Evolutionary conservation across 2,329 filamentous ascomycete genomes (phyloP).

Genomic region (Sporothrix globosa): DNA sequence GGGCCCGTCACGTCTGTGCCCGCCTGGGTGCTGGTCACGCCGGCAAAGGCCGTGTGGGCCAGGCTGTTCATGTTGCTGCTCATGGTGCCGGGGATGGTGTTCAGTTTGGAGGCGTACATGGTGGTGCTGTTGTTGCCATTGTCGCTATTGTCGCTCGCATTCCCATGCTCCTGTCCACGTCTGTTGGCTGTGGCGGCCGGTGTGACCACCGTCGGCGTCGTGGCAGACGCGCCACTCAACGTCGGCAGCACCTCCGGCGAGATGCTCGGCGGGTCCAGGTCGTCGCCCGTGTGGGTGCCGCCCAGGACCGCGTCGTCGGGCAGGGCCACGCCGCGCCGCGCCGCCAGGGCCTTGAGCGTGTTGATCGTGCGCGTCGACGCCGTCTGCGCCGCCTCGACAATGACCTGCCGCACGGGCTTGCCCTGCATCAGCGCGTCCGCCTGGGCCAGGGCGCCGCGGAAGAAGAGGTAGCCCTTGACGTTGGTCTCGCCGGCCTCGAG

Average conservation of each 20-base stretch:
- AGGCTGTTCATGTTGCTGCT: not conserved
- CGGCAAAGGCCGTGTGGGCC: not conserved
- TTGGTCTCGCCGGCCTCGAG: conserved; percentile 37
- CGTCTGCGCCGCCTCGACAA: conserved; percentile 26
- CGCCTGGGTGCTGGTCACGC: not conserved
- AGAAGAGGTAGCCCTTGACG: conserved; percentile 36
- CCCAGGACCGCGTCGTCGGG: conserved; percentile 22
- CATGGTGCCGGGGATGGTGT: no score
- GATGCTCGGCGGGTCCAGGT: not conserved
- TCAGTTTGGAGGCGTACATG: not conserved
- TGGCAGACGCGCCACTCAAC: no score
- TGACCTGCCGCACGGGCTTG: conserved; percentile 21
- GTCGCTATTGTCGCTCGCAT: not conserved
- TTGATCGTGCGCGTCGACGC: conserved; percentile 10
- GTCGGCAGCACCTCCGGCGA: not conserved
- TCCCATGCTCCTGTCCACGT: not conserved
- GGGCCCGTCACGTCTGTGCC: conserved; percentile 7
- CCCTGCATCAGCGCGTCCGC: conserved; percentile 34
- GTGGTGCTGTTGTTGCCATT: not conserved
- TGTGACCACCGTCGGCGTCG: not conserved
- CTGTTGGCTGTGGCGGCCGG: not conserved
- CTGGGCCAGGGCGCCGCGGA: conserved; percentile 34
- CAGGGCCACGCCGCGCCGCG: conserved; percentile 15
- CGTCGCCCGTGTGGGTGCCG: not conserved
- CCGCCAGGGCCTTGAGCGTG: conserved; percentile 23